Conservation (phyloP, 2,329 filamentous ascomycete genomes). For the Stachybotrys elegans region DNA sequence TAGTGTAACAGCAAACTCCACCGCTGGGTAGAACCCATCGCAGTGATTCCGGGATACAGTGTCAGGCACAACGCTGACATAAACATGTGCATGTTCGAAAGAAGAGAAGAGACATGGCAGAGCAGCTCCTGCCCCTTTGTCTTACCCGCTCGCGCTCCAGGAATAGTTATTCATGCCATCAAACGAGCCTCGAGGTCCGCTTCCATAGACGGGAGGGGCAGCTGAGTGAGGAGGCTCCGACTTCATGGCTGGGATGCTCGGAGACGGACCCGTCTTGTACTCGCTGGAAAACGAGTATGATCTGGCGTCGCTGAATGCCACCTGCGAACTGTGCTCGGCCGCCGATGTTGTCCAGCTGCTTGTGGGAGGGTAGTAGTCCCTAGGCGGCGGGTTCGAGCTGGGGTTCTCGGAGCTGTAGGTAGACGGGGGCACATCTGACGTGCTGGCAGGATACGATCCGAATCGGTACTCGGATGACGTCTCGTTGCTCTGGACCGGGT, state of each 20-base stretch:
- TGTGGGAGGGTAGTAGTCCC: slow-evolving; percentile 51
- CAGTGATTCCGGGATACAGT: too few relatives aligned
- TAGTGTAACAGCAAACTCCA: too few relatives aligned
- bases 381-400: slow-evolving; percentile 23
- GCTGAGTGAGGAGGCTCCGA: slow-evolving; percentile 32
- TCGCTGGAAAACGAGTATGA: slow-evolving; percentile 45
- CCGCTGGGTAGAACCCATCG: too few relatives aligned
- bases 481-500: slow-evolving; percentile 44
- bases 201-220: slow-evolving; percentile 34
- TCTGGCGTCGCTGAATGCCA: slow-evolving; percentile 42
- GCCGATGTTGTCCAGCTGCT: slow-evolving; percentile 48
- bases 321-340: slow-evolving; percentile 37
- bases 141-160: slow-evolving; percentile 44
- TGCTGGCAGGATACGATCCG: slow-evolving; percentile 32
- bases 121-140: too few relatives aligned
- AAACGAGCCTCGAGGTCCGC: slow-evolving; percentile 37
- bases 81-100: too few relatives aligned
- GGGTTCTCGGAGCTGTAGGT: slow-evolving; percentile 25
- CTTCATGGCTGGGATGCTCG: slow-evolving; percentile 22
- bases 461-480: slow-evolving; percentile 53
- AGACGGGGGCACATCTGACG: slow-evolving; percentile 26
- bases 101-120: too few relatives aligned
- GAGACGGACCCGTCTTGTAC: slow-evolving; percentile 35
- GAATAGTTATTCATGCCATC: slow-evolving; percentile 51
- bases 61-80: too few relatives aligned